Base-by-base conservation (phyloP, 2,329 filamentous ascomycete species). In the Cordyceps tenuipes region DNA sequence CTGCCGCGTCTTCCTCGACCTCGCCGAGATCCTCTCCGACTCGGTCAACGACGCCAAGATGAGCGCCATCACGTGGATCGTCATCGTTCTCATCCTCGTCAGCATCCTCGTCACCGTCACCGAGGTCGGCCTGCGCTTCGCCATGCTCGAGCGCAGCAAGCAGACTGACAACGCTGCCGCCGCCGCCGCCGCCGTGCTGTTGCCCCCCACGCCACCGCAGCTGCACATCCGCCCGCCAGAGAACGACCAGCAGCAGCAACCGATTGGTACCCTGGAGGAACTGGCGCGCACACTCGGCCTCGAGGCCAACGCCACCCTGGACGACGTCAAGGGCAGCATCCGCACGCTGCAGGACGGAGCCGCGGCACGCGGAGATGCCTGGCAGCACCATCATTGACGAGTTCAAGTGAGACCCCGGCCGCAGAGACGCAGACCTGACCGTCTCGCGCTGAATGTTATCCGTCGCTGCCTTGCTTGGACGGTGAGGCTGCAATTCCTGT, bases 51-150 rank as follows among this genome's bases (percentile, higher is more conserved):
- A 97, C 71, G 88, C 90, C 65, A 97, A 96, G 73, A 97, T 97
- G 89, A 96, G 91, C 66, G 81, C 82, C 65, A 96, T 97, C 71
- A 99, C 94, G 1, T 97, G 93, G 93, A 97, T 99, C 72, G 88
- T 97, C 73, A 99, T 99, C 68, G 81, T 96, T 50, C 82, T 99
- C 50, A 99, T 99, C 70, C 74, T 95, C 51, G 78, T 97, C 65
- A 93, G 88, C 70, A 97, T 99, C 68, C 78, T 91, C 57, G 91
- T 99, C 57, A 97, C 94, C 2, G 88, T 90, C 55, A 87, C 88
- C 3, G 94, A 99, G 75, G 93, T 97, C 9, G 84, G 88, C 59
- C 77, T 99, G 55, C 83, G 94, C 7, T 97, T 97, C 69, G 86
- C 81, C 31, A 88, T 96, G 58, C 75, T 96, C 51, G 63, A 67